Conservation (phyloP, 257 asterid species). For the Solanum ossicruentum region DNA sequence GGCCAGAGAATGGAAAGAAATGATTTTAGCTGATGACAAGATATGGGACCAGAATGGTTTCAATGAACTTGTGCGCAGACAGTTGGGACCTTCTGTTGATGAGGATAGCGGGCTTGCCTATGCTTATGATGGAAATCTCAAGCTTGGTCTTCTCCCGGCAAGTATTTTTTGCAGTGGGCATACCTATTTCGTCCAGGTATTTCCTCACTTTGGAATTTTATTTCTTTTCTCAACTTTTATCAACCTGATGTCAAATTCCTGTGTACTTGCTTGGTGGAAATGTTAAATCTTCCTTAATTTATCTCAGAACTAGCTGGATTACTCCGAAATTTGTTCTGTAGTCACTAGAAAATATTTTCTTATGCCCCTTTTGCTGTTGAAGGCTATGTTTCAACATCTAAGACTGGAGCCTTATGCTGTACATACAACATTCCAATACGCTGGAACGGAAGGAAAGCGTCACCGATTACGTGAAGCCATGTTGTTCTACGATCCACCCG, state of each 20-base stretch:
- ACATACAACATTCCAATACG: conserved; percentile 94
- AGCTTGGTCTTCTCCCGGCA: conserved; percentile 91
- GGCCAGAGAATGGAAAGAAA: conserved; percentile 89
- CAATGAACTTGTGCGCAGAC: conserved; percentile 70
- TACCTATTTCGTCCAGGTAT: conserved; percentile 94
- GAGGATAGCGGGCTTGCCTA: conserved; percentile 92
- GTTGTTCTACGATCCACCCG: conserved; percentile 81
- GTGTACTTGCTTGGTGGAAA: neutral
- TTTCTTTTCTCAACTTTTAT: neutral
- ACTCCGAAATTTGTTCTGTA: neutral
- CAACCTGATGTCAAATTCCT: neutral
- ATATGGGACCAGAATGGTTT: conserved; percentile 99
- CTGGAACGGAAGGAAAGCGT: conserved; percentile 97
- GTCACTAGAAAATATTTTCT: neutral
- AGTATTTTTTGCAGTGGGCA: conserved; percentile 99
- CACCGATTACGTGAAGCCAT: conserved; percentile 95
- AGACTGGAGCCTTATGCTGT: conserved; percentile 85
- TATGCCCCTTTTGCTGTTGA: conserved; percentile 9
- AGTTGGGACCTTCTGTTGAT: conserved; percentile 92
- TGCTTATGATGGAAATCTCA: conserved; percentile 96
- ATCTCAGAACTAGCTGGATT: neutral
- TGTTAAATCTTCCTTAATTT: neutral
- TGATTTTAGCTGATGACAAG: conserved; percentile 70
- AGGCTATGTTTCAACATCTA: conserved; percentile 86
- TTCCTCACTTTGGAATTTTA: neutral